These are phyloP conservation scores for Ceratobasidium theobromae DNA, from an alignment of 1,284 basidiomycete genomes.

Conservation along the genomic window DNA sequence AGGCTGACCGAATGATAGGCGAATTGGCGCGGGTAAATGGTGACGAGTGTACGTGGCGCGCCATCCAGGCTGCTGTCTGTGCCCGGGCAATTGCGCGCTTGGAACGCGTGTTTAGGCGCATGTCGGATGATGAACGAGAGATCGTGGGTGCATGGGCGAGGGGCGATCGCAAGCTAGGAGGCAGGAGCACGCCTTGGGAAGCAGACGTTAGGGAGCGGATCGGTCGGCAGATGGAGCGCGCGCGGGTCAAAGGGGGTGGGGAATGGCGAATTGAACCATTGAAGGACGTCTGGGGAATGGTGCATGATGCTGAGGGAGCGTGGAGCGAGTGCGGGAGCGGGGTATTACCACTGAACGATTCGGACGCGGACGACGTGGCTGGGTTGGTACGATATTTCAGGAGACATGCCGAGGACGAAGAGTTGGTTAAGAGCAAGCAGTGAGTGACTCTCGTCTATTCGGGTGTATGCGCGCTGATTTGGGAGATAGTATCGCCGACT, in stretches of 20 bases:
- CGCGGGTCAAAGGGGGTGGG: slow-evolving; percentile 47
- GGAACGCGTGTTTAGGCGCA: slow-evolving; percentile 74
- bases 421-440: slow-evolving; percentile 35
- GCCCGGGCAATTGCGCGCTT: slow-evolving; percentile 70
- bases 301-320: slow-evolving; percentile 35
- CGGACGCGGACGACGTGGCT: slow-evolving; percentile 55
- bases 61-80: slow-evolving; percentile 65
- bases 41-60: slow-evolving; percentile 74
- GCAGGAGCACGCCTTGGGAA: slow-evolving; percentile 64
- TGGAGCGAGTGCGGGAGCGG: slow-evolving; percentile 16
- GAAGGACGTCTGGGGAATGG: slow-evolving; percentile 53
- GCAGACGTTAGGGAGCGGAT: slow-evolving; percentile 52
- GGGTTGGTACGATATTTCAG: slow-evolving; percentile 27
- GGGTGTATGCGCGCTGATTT: slow-evolving; percentile 16
- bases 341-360: slow-evolving; percentile 40
- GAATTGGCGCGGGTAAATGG: slow-evolving; percentile 66
- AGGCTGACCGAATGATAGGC: slow-evolving; percentile 48
- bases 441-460: not conserved
- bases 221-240: slow-evolving; percentile 49
- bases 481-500: slow-evolving; percentile 63
- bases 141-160: slow-evolving; percentile 68
- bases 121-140: slow-evolving; percentile 57
- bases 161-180: slow-evolving; percentile 48
- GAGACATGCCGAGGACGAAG: slow-evolving; percentile 55
- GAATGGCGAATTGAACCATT: slow-evolving; percentile 53